Evolutionary conservation across 305 asterid genomes (phyloP).

Genomic region (Fraxinus floribunda): DNA sequence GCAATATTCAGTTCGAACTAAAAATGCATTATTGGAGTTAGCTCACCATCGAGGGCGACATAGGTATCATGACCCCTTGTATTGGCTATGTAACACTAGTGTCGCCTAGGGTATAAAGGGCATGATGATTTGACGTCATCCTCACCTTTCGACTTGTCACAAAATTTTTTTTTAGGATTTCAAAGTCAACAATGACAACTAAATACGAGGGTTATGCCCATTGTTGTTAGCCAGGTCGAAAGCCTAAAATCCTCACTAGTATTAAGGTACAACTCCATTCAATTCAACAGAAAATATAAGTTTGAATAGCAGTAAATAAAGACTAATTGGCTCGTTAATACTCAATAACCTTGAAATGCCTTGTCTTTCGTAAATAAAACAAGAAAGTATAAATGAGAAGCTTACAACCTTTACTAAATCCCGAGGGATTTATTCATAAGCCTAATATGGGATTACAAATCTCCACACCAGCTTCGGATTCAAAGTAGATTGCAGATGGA

Average conservation of each 20-base stretch:
- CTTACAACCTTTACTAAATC: constrained; percentile 46
- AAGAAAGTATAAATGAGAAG: neutral
- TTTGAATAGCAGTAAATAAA: neutral
- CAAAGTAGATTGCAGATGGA: neutral
- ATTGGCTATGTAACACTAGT: neutral
- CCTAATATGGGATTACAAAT: neutral
- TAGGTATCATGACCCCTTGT: neutral
- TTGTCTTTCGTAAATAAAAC: neutral
- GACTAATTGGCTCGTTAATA: neutral
- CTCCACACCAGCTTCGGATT: constrained; percentile 8
- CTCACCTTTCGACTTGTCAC: neutral
- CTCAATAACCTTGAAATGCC: neutral
- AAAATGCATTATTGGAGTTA: neutral
- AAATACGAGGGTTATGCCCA: neutral
- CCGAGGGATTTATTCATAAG: constrained; percentile 39
- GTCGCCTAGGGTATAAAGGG: neutral
- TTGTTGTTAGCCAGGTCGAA: neutral
- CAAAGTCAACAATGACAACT: neutral
- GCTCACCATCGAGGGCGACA: neutral
- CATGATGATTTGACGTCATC: neutral
- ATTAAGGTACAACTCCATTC: neutral
- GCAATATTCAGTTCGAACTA: neutral
- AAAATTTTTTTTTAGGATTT: neutral
- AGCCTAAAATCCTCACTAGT: neutral
- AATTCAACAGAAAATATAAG: neutral